Evolutionary conservation across 106 monocot species (phyloP).

Genomic region (Dendrobium chrysotoxum): DNA sequence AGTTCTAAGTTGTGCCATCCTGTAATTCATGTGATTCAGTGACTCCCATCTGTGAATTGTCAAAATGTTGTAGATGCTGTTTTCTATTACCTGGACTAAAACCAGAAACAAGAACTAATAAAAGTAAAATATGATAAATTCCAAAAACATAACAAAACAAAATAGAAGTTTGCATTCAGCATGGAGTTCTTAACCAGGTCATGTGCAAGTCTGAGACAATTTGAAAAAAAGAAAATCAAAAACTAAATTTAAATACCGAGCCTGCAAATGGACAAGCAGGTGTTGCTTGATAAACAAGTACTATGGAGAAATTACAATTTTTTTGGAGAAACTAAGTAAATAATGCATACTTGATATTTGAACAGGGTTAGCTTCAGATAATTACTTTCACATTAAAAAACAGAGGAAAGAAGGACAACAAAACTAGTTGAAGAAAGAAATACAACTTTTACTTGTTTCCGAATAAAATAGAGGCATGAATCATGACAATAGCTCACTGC

Average conservation of each 20-base stretch:
- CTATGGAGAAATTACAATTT: no score
- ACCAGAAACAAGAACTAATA: background rate
- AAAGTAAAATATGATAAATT: background rate
- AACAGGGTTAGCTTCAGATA: no score
- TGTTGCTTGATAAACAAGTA: no score
- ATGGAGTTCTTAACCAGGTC: background rate
- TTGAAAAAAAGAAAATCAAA: background rate
- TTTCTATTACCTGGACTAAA: conserved; percentile 17
- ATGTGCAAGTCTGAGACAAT: background rate
- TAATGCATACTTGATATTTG: no score
- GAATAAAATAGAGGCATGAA: no score
- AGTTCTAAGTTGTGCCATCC: conserved; percentile 21
- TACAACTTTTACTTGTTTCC: no score
- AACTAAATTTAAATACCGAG: background rate
- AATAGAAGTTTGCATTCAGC: background rate
- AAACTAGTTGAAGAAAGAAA: background rate
- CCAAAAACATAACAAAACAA: background rate
- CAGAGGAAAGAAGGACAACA: background rate
- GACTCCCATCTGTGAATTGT: conserved; percentile 50
- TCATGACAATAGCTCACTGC: no score
- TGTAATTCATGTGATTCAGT: conserved; percentile 46
- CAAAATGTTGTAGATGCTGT: conserved; percentile 22
- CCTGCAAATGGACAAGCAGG: background rate
- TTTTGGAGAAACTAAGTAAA: no score
- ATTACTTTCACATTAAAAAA: no score